Base-by-base conservation (phyloP, 2,329 filamentous ascomycete species). In the Aspergillus hortae region DNA sequence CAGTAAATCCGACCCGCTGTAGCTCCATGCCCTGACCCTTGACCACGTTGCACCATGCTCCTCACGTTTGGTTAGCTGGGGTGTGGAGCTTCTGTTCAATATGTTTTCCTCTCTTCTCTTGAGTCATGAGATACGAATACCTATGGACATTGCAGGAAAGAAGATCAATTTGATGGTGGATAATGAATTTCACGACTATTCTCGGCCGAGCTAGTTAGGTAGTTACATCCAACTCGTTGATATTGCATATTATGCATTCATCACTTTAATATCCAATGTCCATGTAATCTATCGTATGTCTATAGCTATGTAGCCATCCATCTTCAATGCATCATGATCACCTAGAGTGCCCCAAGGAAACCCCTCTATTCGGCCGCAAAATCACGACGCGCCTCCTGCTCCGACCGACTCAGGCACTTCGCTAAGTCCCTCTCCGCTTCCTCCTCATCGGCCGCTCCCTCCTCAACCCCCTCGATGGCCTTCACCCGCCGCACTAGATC, bases 401-500 rank as follows among this genome's bases (percentile, higher is more conserved):
- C 53, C 14, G 58, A 54, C 12, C 47, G 46, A 17, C 51, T 58
- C 43, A 70, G 52, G 38, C 61, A 64, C 45, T 53, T 62, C 49
- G 56, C 55, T 10, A 71, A 56, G 36, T 67, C 60, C 36, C 57
- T 54, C 56, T 66, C 61, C 5, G 67, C 64, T 54, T 68, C 62
- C 52, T 58, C 56, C 52, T 71, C 66, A 38, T 73, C 70, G 41
- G 55, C 56, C 19, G 61, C 60, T 14, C 57, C 61, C 33, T 64
- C 53, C 1, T 59, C 64, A 36, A 49, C 63, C 15, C 56, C 58
- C 73, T 87, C 81, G 49, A 95, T 78, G 47, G 76, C 80, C 63
- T 85, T 82, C 41, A 94, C 86, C 48, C 89, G 81, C 51, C 77
- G 72, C 14, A 89, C 90, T 61, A 99, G 74, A 72, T 97, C 92